Evolutionary conservation across 306 rosid genomes (phyloP), one percentile per base, ranked within the genome.

Genomic region (Gynostemma pentaphyllum): DNA sequence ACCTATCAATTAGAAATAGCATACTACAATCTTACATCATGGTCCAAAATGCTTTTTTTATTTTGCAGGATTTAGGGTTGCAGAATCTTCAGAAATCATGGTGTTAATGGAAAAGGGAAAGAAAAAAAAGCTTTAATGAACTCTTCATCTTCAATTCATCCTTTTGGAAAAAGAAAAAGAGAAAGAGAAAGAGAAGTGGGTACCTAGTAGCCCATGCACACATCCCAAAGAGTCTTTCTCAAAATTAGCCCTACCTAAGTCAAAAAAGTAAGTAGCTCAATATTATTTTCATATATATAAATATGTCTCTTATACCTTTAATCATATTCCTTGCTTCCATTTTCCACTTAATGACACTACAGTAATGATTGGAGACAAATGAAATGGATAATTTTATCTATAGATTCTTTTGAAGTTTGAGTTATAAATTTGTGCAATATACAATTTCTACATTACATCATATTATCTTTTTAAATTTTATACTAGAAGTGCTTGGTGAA

Each of bases 181-280:
- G 7, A 42, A 40, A 62, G 51, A 42, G 2, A 44, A 63, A 45
- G 54, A 45, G 40, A 45, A 64, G 21, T n/a, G 57, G 45, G 26
- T 9, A 62, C 49, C 21, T 7, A 42, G 21, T 15, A 50, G 68
- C 39, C 37, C 37, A 63, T 45, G 49, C 66, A 61, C 66, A 41
- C 66, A 61, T 61, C 66, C 66, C 50, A 14, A 61, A 23, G 66
- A 61, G 66, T 61, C 66, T 61, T 57, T 34, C 32, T 39, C 44
- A 54, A 54, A 54, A 29, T 54, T 34, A 29, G 41, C 41, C 28
- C 30, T 30, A 41, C 19, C 14, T 34, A 61, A 61, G 66, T 61
- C 66, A 61, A 61, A 60, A 60, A 60, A 47, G 36, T 12, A 3
- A 6, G 65, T 22, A 14, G 32, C 65, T 21, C 46, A n/a, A 47